Evolutionary conservation across 352 stramenopile species (phyloP), one percentile per base, ranked within the genome.

Genomic region (Phytopythium ostracodes): DNA sequence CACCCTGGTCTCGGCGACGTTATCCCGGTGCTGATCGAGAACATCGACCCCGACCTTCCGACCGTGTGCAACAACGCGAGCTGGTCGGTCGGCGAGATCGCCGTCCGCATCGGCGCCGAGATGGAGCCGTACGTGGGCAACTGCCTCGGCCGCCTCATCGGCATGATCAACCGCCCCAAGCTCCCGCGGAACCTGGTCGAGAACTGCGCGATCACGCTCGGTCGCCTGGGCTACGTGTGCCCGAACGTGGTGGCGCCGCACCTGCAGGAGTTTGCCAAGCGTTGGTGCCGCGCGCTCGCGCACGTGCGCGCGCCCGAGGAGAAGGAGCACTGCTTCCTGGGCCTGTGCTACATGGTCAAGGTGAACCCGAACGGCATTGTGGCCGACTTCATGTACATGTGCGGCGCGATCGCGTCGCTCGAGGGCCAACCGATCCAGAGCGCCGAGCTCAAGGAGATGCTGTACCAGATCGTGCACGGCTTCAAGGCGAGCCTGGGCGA

Each of bases 21-120:
- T 43, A 55, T 96, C 40, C 87, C 87, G 10, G 85, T 93, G 44
- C 72, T 97, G 17, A 92, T 97, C 56, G 72, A 92, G 53, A 97
- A 92, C 68, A 92, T 97, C 35, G 80, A 96, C 56, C 82, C 88
- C 0, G 85, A 96, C 57, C 76, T 89, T 61, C 84, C 88, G 42
- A 95, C 84, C 9, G 89, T 97, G 56, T 97, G 89, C 84, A 97
- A 97, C 76, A 97, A 97, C 67, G 89, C 89, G 46, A 96, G 88
- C 62, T 97, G 89, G 89, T 92, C 89, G 33, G 82, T 97, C 15
- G 89, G 89, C 14, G 89, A 97, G 69, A 94, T 97, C 60, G 87
- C 89, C 10, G 75, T 96, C 36, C 86, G 89, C 53, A 87, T 93
- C 24, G 85, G 84, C 24, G 69, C 70, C n/a, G 88, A 93, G 42